Conservation (phyloP, 306 rosid genomes). For the Nissolia schottii region DNA sequence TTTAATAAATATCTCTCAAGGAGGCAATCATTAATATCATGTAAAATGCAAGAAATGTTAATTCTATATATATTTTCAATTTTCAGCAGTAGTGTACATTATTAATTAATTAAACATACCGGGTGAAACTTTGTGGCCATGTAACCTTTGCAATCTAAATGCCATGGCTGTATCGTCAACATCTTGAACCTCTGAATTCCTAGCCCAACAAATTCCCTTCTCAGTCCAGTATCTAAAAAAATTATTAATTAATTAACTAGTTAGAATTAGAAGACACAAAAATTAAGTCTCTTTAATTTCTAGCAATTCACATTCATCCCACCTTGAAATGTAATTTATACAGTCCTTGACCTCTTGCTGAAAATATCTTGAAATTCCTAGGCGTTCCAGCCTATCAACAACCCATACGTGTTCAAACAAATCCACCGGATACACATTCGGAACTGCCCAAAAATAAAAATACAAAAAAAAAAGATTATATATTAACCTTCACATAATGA, state of each 20-base stretch:
- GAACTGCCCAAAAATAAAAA: constrained; percentile 53
- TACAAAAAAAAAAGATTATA: no score
- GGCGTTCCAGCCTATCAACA: constrained; percentile 63
- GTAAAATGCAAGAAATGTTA: neutral
- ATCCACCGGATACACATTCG: constrained; percentile 82
- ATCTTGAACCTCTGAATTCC: constrained; percentile 64
- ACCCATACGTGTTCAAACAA: constrained; percentile 75
- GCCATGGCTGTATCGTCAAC: constrained; percentile 92
- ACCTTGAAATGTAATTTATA: constrained; percentile 52
- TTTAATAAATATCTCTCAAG: no score
- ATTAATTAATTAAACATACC: constrained; percentile 39
- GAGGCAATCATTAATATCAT: no score
- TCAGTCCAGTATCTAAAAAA: constrained; percentile 61
- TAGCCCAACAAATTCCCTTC: constrained; percentile 87
- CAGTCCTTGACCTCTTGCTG: constrained; percentile 47
- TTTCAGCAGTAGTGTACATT: no score
- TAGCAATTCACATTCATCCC: neutral
- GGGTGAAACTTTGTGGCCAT: constrained; percentile 59
- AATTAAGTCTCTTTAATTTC: neutral
- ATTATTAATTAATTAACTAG: neutral
- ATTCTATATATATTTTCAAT: no score
- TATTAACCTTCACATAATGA: no score
- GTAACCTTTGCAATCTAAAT: constrained; percentile 62
- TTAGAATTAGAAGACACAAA: neutral
- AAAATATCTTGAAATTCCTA: constrained; percentile 70